Conservation (phyloP, 345 rosid species). For the Eucalyptus paniculata region DNA sequence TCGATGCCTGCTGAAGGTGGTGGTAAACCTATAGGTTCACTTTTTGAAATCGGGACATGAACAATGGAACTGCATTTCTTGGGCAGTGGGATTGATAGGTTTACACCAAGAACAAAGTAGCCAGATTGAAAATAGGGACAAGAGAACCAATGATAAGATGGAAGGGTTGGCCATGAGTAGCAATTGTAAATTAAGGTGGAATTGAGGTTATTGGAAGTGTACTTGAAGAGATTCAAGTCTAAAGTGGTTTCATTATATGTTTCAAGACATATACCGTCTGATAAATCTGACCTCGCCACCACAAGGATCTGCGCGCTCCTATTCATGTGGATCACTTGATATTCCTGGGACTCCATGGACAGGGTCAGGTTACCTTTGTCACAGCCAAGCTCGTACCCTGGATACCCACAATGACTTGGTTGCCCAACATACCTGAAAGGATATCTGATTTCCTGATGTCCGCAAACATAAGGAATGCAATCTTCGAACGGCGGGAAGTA, state of each 20-base stretch:
- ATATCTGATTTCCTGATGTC: too few species aligned
- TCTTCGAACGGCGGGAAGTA: fast-evolving
- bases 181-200: not conserved
- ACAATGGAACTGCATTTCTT: not conserved
- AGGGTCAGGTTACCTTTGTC: too few species aligned
- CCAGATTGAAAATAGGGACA: not conserved
- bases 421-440: too few species aligned
- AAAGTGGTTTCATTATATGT: fast-evolving
- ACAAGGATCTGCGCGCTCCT: too few species aligned
- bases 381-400: too few species aligned
- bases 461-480: fast-evolving
- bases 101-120: not conserved
- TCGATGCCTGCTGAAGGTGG: not conserved
- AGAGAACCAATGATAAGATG: not conserved
- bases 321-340: too few species aligned
- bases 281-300: too few species aligned
- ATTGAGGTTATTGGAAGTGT: too few species aligned
- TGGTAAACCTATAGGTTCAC: not conserved
- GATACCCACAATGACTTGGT: too few species aligned
- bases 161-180: not conserved
- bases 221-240: too few species aligned
- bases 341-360: too few species aligned
- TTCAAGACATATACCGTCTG: fast-evolving
- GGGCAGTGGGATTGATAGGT: not conserved
- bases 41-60: not conserved